Conservation (phyloP, 805 yeast species). For the Ogataea methanolica region DNA sequence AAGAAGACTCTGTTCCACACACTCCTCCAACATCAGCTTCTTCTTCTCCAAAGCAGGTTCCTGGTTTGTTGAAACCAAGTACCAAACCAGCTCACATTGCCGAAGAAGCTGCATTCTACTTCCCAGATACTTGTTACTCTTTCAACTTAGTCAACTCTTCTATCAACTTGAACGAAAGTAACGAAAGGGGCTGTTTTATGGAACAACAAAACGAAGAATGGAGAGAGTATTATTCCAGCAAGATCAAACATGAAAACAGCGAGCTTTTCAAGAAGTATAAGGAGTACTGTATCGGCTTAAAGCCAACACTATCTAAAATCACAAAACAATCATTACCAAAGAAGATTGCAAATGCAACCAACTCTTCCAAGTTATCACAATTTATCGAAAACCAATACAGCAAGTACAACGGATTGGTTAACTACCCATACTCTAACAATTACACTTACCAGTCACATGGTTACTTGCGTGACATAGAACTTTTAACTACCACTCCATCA, state of each 20-base stretch:
- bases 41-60: conserved; percentile 19
- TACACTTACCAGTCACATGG: conserved; percentile 46
- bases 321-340: conserved; percentile 11
- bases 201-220: conserved; percentile 37
- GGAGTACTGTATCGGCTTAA: conserved; percentile 27
- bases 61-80: conserved; percentile 17
- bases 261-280: conserved; percentile 35
- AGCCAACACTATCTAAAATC: conserved; percentile 2
- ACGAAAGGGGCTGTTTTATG: conserved; percentile 28
- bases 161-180: conserved; percentile 22
- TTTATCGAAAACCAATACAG: conserved; percentile 23
- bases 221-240: conserved; percentile 38
- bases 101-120: conserved; percentile 22
- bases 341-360: conserved; percentile 1
- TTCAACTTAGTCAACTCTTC: conserved; percentile 24
- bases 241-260: conserved; percentile 38
- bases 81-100: conserved; percentile 12
- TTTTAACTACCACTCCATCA: conserved; percentile 44
- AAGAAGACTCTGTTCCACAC: conserved; percentile 8
- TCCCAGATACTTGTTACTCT: conserved; percentile 35
- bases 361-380: conserved; percentile 16
- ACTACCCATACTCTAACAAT: conserved; percentile 51
- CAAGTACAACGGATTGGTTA: conserved; percentile 25
- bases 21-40: conserved; percentile 27
- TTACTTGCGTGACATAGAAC: conserved; percentile 44